Base-by-base conservation (phyloP, 768 basidiomycete species). In the Boletellus ananiceps region DNA sequence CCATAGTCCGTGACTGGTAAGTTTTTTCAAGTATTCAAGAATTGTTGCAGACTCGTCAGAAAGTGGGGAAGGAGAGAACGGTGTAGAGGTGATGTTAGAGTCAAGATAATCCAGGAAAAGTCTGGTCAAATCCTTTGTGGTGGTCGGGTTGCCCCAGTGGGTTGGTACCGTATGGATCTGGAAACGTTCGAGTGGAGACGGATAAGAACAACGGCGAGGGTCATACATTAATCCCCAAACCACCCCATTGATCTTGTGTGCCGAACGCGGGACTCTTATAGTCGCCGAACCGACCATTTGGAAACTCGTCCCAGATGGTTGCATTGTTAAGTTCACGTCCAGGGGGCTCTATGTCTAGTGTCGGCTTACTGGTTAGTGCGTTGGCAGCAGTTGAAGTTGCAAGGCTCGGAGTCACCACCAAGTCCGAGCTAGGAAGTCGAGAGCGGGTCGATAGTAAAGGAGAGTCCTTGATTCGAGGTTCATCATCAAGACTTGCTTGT, bases 221-320 rank as follows among this genome's bases (percentile, higher is more conserved):
- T 59, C 74, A 33, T 62, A 86, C 84, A 47, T 80, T 73, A 33
- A 86, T 72, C 38, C 74, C 76, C 11, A 80, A 76, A 33, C 83
- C 82, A 47, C 88, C 86, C 87, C 88, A 93, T 2, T 76, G 84
- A 52, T 84, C 85, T 59, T 81, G 82, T 31, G 74, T 73, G 40
- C 96, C 96, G 58, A 87, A 99, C 1, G 96, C 96, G 18, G 96
- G 96, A 72, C 92, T 95, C 61, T 96, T 90, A 64, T 88, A 90
- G 67, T 98, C 96, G 53, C 96, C 96, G 66, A 97, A 98, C 9
- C 96, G 86, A 32, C 96, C 96, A 64, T 99, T 99, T 7, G 96
- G 96, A 65, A 97, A 98, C 61, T 99, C 96, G 59, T 93, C 90
- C 90, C 90, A 93, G 16, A 81, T 82, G 1, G 84, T 78, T 0